A percentile compares a stretch with the other conserved stretches of the same genome.
These are phyloP conservation scores for Penicillium salamii DNA, from an alignment of 495 filamentous ascomycete genomes.

Conservation along the genomic window DNA sequence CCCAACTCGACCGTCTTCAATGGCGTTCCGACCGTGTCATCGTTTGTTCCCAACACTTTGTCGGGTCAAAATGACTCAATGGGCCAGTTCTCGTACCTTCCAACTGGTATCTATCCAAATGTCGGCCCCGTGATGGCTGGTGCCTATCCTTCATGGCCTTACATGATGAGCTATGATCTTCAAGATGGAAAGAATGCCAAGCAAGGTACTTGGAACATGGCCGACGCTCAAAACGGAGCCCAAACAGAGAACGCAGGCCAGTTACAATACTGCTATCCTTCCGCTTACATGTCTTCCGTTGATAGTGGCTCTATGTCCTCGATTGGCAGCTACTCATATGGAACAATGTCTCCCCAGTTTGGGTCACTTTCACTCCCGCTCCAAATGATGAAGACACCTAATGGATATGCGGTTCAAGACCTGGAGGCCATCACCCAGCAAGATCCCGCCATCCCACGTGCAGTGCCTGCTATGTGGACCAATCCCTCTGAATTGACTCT, in stretches of 20 bases:
- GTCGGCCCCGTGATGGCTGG: constrained; percentile 24
- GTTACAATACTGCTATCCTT: constrained; percentile 25
- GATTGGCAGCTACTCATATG: constrained; percentile 17
- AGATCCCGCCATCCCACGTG: constrained; percentile 79
- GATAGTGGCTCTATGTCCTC: constrained; percentile 20
- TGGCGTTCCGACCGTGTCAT: constrained; percentile 24
- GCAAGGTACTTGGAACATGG: constrained; percentile 13
- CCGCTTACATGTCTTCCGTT: constrained; percentile 10
- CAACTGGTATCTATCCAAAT: constrained; percentile 22
- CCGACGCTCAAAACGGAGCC: constrained; percentile 25
- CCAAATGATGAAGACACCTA: constrained; percentile 45
- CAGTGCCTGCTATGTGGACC: constrained; percentile 82
- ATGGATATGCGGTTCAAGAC: constrained; percentile 59
- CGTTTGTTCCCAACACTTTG: constrained; percentile 19
- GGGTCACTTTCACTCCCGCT: constrained; percentile 26
- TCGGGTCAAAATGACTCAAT: constrained; percentile 26
- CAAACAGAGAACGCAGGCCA: constrained; percentile 12
- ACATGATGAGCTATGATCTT: constrained; percentile 26
- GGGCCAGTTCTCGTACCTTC: constrained; percentile 29
- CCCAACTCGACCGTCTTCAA: constrained; percentile 27
- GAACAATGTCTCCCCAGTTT: constrained; percentile 19
- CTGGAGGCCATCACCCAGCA: constrained; percentile 69
- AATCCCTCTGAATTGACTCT: constrained; percentile 71
- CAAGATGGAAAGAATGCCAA: constrained; percentile 14
- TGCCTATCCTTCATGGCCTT: constrained; percentile 27